phyloP scores from a whole-genome alignment of 768 basidiomycete species.

The Ramaria sp. region DNA sequence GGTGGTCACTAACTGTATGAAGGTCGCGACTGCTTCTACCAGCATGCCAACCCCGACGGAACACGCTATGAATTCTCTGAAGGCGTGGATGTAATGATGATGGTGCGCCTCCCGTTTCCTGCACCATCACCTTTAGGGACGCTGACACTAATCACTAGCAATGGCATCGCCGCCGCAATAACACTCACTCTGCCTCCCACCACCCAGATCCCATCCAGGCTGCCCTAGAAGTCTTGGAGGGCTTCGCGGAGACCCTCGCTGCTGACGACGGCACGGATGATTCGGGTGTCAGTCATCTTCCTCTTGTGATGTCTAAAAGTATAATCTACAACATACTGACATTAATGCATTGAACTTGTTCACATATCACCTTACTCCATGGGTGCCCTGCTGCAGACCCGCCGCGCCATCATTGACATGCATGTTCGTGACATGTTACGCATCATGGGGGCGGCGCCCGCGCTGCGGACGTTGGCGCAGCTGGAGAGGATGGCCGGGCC shows the following conservation, averaged over 20 bases:
- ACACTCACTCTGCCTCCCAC: background rate
- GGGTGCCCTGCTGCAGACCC: background rate
- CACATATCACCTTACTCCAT: too few relatives aligned
- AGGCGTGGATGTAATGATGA: constrained; percentile 46
- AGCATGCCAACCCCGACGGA: constrained; percentile 59
- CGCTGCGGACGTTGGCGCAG: background rate
- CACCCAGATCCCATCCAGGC: background rate
- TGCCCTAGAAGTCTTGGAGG: constrained; percentile 5
- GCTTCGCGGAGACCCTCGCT: background rate
- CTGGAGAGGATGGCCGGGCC: background rate
- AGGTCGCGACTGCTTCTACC: constrained; percentile 69
- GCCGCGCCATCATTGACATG: background rate
- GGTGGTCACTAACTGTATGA: too few relatives aligned
- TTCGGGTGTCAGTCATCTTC: background rate
- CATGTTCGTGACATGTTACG: background rate
- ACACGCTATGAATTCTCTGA: constrained; percentile 43
- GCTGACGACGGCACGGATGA: background rate
- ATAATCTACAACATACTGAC: background rate
- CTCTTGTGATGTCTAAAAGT: too few relatives aligned
- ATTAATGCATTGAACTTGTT: too few relatives aligned
- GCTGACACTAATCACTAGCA: background rate
- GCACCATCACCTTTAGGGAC: background rate
- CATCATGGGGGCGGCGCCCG: background rate
- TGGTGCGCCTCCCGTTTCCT: constrained; percentile 26
- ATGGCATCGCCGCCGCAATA: background rate